Percentiles rank a stretch among this genome's conserved stretches.
Evolutionary conservation across 371 early-diverging fungal species (phyloP).

Genomic region (Dichotomocladium elegans): DNA sequence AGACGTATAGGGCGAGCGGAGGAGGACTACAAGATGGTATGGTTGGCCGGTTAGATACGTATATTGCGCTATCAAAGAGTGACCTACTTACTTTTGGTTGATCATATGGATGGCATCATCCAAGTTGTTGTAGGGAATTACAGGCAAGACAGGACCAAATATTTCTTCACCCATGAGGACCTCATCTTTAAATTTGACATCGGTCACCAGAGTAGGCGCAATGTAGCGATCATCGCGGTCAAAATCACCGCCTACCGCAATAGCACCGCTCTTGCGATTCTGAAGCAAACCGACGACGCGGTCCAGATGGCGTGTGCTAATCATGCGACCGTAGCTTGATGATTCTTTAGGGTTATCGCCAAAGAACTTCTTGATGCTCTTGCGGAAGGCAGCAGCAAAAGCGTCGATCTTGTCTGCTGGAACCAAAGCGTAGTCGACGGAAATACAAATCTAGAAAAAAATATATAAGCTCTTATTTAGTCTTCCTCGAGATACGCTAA

Average conservation of each 20-base stretch:
- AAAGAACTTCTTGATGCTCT: slow-evolving; percentile 44
- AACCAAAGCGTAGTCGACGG: slow-evolving; percentile 81
- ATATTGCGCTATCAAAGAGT: background rate
- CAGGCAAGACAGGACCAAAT: slow-evolving; percentile 83
- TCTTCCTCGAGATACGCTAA: background rate
- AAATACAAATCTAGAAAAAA: slow-evolving; percentile 67
- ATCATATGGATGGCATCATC: slow-evolving; percentile 25
- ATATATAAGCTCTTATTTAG: background rate
- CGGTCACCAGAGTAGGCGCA: slow-evolving; percentile 14
- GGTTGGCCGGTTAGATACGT: too few relatives aligned
- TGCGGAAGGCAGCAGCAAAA: slow-evolving; percentile 49
- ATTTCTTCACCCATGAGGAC: slow-evolving; percentile 47
- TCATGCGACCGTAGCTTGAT: slow-evolving; percentile 61
- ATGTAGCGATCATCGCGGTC: slow-evolving; percentile 14
- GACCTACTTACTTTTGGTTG: slow-evolving; percentile 21
- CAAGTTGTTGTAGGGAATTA: slow-evolving; percentile 17
- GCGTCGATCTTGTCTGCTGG: slow-evolving; percentile 43
- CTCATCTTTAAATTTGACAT: slow-evolving; percentile 16
- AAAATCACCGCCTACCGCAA: slow-evolving; percentile 37
- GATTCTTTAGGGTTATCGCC: slow-evolving; percentile 48
- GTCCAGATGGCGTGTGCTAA: slow-evolving; percentile 67
- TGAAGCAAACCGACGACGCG: slow-evolving; percentile 59
- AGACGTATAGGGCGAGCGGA: slow-evolving; percentile 26
- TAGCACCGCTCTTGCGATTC: slow-evolving; percentile 40
- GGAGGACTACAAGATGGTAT: slow-evolving; percentile 9